Evolutionary conservation across 2,329 filamentous ascomycete genomes (phyloP).

Genomic region (Curvularia sp.): DNA sequence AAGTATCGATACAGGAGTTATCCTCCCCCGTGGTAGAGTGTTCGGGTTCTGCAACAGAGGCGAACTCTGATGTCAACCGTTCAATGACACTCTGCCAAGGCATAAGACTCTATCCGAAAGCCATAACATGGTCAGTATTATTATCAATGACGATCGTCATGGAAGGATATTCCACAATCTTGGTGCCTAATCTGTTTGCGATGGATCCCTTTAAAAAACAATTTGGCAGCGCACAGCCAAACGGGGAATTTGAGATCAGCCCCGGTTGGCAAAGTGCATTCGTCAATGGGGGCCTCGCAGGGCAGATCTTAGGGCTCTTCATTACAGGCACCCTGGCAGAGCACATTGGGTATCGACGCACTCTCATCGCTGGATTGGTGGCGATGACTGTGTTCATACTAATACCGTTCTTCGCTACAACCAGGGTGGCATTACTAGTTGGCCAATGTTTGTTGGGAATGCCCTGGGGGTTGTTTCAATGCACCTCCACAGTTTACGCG

Average conservation of each 20-base stretch:
- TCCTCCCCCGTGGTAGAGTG: neutral
- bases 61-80: slow-evolving; percentile 13
- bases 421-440: slow-evolving; percentile 19
- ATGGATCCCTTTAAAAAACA: slow-evolving; percentile 50
- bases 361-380: slow-evolving; percentile 31
- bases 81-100: slow-evolving; percentile 67
- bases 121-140: slow-evolving; percentile 79
- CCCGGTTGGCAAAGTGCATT: slow-evolving; percentile 54
- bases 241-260: slow-evolving; percentile 44
- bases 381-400: slow-evolving; percentile 20
- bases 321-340: slow-evolving; percentile 52
- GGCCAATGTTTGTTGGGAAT: slow-evolving; percentile 35
- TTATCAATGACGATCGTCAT: slow-evolving; percentile 85
- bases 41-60: neutral
- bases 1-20: neutral
- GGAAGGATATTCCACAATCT: slow-evolving; percentile 82
- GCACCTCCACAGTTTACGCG: slow-evolving; percentile 54
- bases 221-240: slow-evolving; percentile 38
- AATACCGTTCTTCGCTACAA: slow-evolving; percentile 27
- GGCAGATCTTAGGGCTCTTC: slow-evolving; percentile 52
- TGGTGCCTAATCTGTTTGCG: slow-evolving; percentile 77
- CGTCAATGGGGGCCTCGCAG: slow-evolving; percentile 51
- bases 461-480: slow-evolving; percentile 53
- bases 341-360: slow-evolving; percentile 43
- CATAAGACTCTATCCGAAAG: slow-evolving; percentile 80